phyloP scores from a whole-genome alignment of 176 grass and related monocot species.

The barley (Hordeum vulgare) region MorexV3_pseudomolecules_assembly NC_058521.1:356538100-356538599 shows the following conservation, averaged over 20 bases:
- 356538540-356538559: neutral
- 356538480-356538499: neutral
- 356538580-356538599: constrained; percentile 21
- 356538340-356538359: constrained; percentile 97
- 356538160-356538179: constrained; percentile 86
- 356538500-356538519: neutral
- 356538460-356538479: neutral
- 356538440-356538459: neutral
- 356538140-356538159: constrained; percentile 90
- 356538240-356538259: constrained; percentile 72
- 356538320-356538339: constrained; percentile 94
- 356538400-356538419: neutral
- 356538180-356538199: constrained; percentile 92
- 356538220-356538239: constrained; percentile 58
- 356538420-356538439: neutral
- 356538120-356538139: constrained; percentile 82
- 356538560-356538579: neutral
- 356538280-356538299: constrained; percentile 80
- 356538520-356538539: neutral
- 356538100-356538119: constrained; percentile 66
- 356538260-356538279: constrained; percentile 42
- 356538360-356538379: constrained; percentile 1
- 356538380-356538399: neutral
- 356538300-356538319: constrained; percentile 98
- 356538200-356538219: constrained; percentile 87